Evolutionary conservation across 495 filamentous ascomycete species (phyloP).

Genomic region (Aspergillus nanangensis): DNA sequence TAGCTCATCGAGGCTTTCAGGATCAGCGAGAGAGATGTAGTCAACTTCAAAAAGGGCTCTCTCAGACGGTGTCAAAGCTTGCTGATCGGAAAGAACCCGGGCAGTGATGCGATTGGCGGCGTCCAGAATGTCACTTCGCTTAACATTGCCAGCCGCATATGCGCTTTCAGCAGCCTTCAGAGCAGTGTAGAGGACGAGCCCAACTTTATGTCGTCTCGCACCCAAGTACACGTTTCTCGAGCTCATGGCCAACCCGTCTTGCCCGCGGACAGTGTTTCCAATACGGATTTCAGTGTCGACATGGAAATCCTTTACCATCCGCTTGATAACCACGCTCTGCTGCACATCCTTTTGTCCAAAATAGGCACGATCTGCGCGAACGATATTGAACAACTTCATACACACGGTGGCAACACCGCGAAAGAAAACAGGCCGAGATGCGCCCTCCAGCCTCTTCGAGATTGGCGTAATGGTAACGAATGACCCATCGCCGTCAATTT

Average conservation of each 20-base stretch:
- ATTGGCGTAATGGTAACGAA: constrained; percentile 94
- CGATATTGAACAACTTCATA: constrained; percentile 95
- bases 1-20: constrained; percentile 74
- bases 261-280: constrained; percentile 68
- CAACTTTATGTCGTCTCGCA: constrained; percentile 61
- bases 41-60: constrained; percentile 77
- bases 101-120: constrained; percentile 55
- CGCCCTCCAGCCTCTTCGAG: constrained; percentile 73
- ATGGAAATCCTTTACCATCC: constrained; percentile 84
- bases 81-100: constrained; percentile 54
- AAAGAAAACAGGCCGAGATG: constrained; percentile 90
- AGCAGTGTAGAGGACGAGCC: constrained; percentile 63
- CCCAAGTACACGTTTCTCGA: constrained; percentile 94
- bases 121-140: constrained; percentile 60
- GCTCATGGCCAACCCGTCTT: constrained; percentile 87
- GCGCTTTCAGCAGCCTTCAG: constrained; percentile 65
- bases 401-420: constrained; percentile 93
- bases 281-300: constrained; percentile 72
- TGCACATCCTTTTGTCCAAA: constrained; percentile 99
- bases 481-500: constrained; percentile 69
- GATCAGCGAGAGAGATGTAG: constrained; percentile 85
- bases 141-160: constrained; percentile 54
- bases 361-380: constrained; percentile 81
- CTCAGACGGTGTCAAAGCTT: constrained; percentile 52
- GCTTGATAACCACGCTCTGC: constrained; percentile 84